Evolutionary conservation across 768 basidiomycete species (phyloP).

Genomic region (Dioszegia aurantiaca): DNA sequence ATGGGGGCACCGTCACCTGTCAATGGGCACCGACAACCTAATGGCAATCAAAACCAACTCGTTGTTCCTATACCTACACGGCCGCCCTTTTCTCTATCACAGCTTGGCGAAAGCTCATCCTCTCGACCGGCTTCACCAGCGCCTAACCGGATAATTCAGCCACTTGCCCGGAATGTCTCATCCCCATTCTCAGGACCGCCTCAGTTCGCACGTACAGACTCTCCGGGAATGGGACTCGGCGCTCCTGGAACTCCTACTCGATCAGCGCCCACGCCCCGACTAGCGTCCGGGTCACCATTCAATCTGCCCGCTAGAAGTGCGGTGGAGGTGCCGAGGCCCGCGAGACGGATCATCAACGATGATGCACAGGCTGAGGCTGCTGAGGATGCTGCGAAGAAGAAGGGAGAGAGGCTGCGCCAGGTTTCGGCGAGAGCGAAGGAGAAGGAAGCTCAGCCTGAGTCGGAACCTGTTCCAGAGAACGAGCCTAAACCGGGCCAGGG

Average conservation of each 20-base stretch:
- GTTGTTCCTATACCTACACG: slow-evolving; percentile 5
- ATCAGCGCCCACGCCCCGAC: slow-evolving; percentile 16
- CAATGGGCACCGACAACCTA: neutral
- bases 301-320: slow-evolving; percentile 16
- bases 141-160: neutral
- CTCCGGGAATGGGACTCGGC: neutral
- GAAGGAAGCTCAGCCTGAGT: neutral
- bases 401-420: too few species aligned
- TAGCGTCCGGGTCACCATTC: slow-evolving; percentile 41
- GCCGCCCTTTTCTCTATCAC: neutral
- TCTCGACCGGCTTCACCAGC: slow-evolving; percentile 7
- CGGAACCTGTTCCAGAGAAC: neutral
- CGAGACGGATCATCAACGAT: slow-evolving; percentile 35
- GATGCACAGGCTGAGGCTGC: slow-evolving; percentile 24
- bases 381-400: neutral
- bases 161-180: slow-evolving; percentile 2
- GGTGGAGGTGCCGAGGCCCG: slow-evolving; percentile 15
- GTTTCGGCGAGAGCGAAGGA: neutral
- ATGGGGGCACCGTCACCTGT: neutral
- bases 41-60: neutral
- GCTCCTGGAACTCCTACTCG: slow-evolving; percentile 14
- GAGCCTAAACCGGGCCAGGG: neutral
- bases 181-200: slow-evolving; percentile 45
- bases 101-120: neutral
- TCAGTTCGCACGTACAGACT: slow-evolving; percentile 22